phyloP scores from a whole-genome alignment of 495 filamentous ascomycete genomes.

The Clohesyomyces aquaticus region DNA sequence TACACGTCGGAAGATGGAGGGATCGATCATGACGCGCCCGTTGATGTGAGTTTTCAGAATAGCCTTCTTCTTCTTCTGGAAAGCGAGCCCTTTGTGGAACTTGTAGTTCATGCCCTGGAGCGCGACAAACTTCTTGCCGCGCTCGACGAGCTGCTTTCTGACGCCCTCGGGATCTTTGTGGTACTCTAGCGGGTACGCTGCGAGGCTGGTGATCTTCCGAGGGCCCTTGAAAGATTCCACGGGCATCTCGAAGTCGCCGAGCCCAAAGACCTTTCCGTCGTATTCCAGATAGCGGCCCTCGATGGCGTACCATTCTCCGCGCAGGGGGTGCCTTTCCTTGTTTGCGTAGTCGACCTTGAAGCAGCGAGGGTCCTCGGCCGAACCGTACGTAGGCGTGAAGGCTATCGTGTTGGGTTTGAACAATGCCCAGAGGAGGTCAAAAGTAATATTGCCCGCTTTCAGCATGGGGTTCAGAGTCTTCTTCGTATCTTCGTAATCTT shows the following conservation, averaged over 20 bases:
- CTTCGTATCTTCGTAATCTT: slow-evolving; percentile 78
- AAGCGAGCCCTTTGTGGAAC: slow-evolving; percentile 80
- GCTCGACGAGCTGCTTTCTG: slow-evolving; percentile 70
- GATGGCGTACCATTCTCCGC: slow-evolving; percentile 78
- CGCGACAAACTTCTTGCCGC: slow-evolving; percentile 82
- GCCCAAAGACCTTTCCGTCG: slow-evolving; percentile 75
- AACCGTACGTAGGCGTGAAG: slow-evolving; percentile 79
- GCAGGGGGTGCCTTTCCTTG: slow-evolving; percentile 72
- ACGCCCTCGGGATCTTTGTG: slow-evolving; percentile 74
- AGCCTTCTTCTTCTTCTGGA: slow-evolving; percentile 77
- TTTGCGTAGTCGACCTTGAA: slow-evolving; percentile 85
- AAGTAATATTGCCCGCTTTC: slow-evolving; percentile 84
- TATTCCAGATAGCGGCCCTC: slow-evolving; percentile 86
- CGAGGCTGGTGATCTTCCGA: slow-evolving; percentile 77
- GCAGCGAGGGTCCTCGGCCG: slow-evolving; percentile 79
- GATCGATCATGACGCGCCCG: slow-evolving; percentile 89
- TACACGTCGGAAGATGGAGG: slow-evolving; percentile 80
- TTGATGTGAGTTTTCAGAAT: slow-evolving; percentile 89
- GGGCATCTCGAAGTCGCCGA: slow-evolving; percentile 71
- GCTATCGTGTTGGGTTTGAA: slow-evolving; percentile 90
- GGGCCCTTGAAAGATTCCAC: slow-evolving; percentile 81
- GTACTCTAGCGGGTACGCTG: slow-evolving; percentile 79
- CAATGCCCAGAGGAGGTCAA: slow-evolving; percentile 82
- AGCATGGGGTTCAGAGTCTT: slow-evolving; percentile 83
- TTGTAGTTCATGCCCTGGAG: slow-evolving; percentile 85